Evolutionary conservation across 2,329 filamentous ascomycete species (phyloP).

Genomic region (Colletotrichum destructivum): DNA sequence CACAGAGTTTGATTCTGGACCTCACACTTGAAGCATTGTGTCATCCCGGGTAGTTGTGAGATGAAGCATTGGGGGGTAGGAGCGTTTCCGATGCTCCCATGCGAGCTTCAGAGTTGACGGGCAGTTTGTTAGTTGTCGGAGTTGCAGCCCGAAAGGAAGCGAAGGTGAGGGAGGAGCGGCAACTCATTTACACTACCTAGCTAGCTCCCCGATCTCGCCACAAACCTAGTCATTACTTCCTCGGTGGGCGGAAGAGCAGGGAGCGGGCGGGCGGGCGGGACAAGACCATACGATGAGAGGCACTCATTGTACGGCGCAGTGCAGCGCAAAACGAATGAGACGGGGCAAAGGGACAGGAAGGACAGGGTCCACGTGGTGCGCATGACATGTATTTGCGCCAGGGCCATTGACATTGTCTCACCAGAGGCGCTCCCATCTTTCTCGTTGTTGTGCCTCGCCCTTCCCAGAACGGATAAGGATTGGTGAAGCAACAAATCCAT

Average conservation of each 20-base stretch:
- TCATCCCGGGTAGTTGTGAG: conserved; percentile 29
- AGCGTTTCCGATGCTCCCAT: conserved; percentile 6
- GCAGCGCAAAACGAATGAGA: conserved; percentile 25
- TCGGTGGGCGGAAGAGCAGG: conserved; percentile 40
- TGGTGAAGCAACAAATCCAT: background rate
- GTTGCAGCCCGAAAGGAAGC: conserved; percentile 23
- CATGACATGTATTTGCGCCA: conserved; percentile 32
- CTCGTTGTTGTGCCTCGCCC: background rate
- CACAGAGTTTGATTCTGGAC: background rate
- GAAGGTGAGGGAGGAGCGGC: conserved; percentile 28
- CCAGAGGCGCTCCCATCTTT: background rate
- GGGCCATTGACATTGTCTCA: conserved; percentile 30
- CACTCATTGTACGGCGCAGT: conserved; percentile 1
- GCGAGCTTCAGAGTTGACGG: background rate
- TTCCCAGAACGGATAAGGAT: background rate
- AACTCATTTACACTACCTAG: conserved; percentile 10
- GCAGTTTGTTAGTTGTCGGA: background rate
- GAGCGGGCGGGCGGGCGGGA: conserved; percentile 36
- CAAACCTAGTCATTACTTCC: too few relatives aligned
- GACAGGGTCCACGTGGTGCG: conserved; percentile 44
- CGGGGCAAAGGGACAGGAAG: conserved; percentile 27
- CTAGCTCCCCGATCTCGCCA: conserved; percentile 26
- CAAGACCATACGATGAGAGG: conserved; percentile 24
- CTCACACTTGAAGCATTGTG: conserved; percentile 15
- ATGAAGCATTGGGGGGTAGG: conserved; percentile 15